A percentile compares a stretch with the other conserved stretches of the same genome.
These are phyloP conservation scores for Westerdykella aurantiaca DNA, from an alignment of 2,329 filamentous ascomycete species.

Conservation along the genomic window DNA sequence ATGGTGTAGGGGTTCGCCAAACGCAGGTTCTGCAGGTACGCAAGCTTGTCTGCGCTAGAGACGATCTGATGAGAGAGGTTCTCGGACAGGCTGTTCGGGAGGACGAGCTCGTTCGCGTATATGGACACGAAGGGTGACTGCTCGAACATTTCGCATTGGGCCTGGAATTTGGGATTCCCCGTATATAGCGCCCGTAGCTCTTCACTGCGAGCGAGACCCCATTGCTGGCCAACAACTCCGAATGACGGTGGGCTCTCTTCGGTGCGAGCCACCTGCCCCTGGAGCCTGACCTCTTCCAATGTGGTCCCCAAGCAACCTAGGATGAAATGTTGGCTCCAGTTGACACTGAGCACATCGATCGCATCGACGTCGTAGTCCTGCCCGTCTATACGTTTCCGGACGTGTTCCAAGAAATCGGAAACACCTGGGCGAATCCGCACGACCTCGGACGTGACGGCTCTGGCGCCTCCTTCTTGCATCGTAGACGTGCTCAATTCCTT, in stretches of 20 bases:
- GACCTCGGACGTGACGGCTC: constrained; percentile 24
- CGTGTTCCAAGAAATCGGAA: constrained; percentile 24
- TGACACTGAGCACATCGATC: constrained; percentile 42
- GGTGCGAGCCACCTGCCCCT: too few relatives aligned
- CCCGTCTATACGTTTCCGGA: constrained; percentile 4
- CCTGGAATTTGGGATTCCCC: too few relatives aligned
- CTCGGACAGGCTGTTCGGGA: too few relatives aligned
- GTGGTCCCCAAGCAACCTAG: constrained; percentile 17
- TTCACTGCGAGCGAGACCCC: constrained; percentile 1
- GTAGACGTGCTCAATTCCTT: constrained; percentile 28
- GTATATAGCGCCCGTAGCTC: too few relatives aligned
- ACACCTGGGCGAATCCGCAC: constrained; percentile 37
- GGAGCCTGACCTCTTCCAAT: background rate
- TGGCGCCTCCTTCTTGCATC: constrained; percentile 20
- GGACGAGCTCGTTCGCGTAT: too few relatives aligned
- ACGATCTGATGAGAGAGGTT: constrained; percentile 14
- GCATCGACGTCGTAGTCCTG: constrained; percentile 3
- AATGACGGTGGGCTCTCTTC: constrained; percentile 5
- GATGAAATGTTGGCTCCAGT: constrained; percentile 45
- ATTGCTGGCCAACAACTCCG: constrained; percentile 12
- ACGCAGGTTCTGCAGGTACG: constrained; percentile 16
- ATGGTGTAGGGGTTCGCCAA: background rate
- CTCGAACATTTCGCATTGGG: too few relatives aligned
- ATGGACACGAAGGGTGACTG: too few relatives aligned
- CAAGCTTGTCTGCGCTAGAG: constrained; percentile 40